Base-by-base conservation (phyloP, 1,139 yeast species). In the Zygosaccharomyces pseudobailii region DNA sequence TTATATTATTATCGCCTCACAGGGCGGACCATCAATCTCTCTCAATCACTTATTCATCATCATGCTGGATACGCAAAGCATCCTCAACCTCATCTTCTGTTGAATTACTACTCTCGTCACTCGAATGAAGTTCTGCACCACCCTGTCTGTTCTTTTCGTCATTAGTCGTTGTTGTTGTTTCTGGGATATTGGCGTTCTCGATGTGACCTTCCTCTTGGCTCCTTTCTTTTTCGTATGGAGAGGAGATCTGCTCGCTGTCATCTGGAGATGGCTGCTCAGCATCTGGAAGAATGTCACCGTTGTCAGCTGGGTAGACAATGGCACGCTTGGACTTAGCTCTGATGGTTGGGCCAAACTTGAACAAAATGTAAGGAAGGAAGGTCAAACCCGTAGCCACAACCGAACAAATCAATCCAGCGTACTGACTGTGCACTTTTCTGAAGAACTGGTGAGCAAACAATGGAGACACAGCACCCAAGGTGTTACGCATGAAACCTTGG, bases 401-500 rank as follows among this genome's bases (percentile, higher is more conserved):
- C 19, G 42, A 36, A 21, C 40, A 33, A 3, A 43, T 30, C 20
- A 40, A 17, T 27, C 46, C 40, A 2, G 46, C 46, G 30, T 36
- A 43, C 19, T 43, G 42, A 33, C 36, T 37, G 34, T 43, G 46
- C 20, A 43, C 39, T 27, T 37, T 37, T 21, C 34, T 35, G 23
- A 37, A 43, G 30, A 43, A 20, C 23, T 39, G 40, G 28, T 34
- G 34, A 21, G 42, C 46, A 38, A 37, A 43, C 35, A 43, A 23
- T 22, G 46, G 42, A 6, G 46, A 39, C 19, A 43, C 36, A 38
- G 42, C 46, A 33, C 46, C 40, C 33, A 43, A 21, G 27, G 40
- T 40, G 36, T 43, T 40, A 43, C 46, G 46, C 27, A 40, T 40
- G 38, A 43, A 33, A 37, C 46, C 46, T 33, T 43, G 40, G n/a